These are phyloP conservation scores for Priceomyces fermenticarens DNA, from an alignment of 805 yeast species.

Conservation along the genomic window DNA sequence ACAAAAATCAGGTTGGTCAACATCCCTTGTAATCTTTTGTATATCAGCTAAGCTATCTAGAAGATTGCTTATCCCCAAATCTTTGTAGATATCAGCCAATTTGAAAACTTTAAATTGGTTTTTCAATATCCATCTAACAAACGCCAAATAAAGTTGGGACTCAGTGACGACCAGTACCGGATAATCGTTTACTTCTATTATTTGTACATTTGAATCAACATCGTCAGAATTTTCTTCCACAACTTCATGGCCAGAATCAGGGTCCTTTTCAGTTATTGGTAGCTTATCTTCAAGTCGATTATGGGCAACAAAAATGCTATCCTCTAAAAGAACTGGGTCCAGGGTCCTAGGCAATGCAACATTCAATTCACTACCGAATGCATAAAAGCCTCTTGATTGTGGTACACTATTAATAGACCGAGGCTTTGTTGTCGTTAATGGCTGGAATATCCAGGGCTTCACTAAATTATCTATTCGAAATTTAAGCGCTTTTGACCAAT, in stretches of 20 bases:
- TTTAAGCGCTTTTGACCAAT: constrained; percentile 26
- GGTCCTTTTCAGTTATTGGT: constrained; percentile 1
- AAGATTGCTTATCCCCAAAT: constrained; percentile 12
- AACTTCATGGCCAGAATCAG: constrained; percentile 2
- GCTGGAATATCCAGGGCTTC: constrained; percentile 25
- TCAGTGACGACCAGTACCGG: constrained; percentile 19
- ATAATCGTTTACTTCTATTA: constrained; percentile 9
- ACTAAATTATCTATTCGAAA: constrained; percentile 14
- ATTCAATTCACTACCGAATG: too few relatives aligned
- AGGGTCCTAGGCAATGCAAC: neutral
- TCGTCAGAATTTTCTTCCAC: neutral
- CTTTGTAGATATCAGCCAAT: constrained; percentile 19
- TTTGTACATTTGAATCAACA: constrained; percentile 7
- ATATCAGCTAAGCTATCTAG: constrained; percentile 13
- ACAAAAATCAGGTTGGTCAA: constrained; percentile 2
- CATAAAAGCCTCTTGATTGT: neutral
- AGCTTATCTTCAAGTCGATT: neutral
- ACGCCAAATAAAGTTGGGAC: constrained; percentile 20
- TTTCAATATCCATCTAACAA: constrained; percentile 18
- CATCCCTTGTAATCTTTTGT: constrained; percentile 5
- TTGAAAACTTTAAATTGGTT: constrained; percentile 13
- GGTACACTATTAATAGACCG: neutral
- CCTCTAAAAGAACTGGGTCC: neutral
- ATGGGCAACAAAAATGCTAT: neutral
- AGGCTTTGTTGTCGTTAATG: constrained; percentile 1